These are phyloP conservation scores for Dioscorea alata DNA, from an alignment of 106 monocot genomes.

Conservation along the genomic window DNA sequence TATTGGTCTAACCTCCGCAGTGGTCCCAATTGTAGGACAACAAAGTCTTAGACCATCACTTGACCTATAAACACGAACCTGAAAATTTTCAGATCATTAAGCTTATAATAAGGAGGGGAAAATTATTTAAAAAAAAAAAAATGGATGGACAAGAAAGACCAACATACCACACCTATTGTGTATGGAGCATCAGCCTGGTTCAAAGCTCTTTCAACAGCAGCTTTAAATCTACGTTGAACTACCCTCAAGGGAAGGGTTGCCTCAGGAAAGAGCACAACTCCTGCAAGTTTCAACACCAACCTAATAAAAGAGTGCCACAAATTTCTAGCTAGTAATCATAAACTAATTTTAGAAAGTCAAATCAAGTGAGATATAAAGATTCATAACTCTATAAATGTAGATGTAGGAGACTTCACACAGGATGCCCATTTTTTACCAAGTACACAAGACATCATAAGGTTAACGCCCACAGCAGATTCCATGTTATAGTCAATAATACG, in stretches of 20 bases:
- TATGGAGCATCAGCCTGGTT: slow-evolving; percentile 11
- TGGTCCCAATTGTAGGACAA: slow-evolving; percentile 35
- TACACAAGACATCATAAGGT: too few relatives aligned
- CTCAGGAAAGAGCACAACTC: slow-evolving; percentile 14
- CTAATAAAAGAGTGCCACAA: background rate
- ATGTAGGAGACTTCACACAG: too few relatives aligned
- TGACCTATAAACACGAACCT: slow-evolving; percentile 15
- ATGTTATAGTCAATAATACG: too few relatives aligned
- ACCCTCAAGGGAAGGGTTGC: slow-evolving; percentile 13
- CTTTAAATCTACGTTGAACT: slow-evolving; percentile 7
- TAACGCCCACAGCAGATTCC: too few relatives aligned
- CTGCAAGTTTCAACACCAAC: background rate
- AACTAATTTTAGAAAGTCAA: background rate
- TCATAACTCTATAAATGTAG: background rate
- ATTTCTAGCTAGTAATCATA: background rate
- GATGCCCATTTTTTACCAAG: too few relatives aligned
- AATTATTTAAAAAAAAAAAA: background rate
- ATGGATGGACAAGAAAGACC: background rate
- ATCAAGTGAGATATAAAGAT: background rate
- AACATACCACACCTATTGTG: slow-evolving; percentile 13
- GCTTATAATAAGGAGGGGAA: background rate
- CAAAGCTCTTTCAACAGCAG: slow-evolving; percentile 15
- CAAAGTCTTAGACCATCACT: background rate
- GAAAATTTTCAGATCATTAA: background rate
- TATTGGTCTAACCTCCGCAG: slow-evolving; percentile 27